Conservation (phyloP, 371 early-diverging fungal genomes). For the Umbelopsis sp. region DNA sequence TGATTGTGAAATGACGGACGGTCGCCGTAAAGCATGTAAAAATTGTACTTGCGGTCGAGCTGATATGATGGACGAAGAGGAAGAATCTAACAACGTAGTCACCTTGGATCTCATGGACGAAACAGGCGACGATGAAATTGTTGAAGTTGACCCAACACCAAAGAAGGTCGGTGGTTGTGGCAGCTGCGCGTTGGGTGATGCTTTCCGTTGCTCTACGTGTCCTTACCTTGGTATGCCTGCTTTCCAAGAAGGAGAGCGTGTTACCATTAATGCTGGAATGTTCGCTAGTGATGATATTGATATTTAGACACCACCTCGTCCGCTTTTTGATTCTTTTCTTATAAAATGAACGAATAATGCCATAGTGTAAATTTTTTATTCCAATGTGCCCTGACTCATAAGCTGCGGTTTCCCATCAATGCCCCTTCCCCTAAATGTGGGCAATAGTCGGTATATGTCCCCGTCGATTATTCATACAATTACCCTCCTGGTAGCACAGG, state of each 20-base stretch:
- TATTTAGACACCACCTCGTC: constrained; percentile 27
- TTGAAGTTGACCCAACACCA: constrained; percentile 62
- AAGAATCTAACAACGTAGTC: constrained; percentile 65
- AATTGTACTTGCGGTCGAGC: constrained; percentile 96
- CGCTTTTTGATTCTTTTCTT: not conserved
- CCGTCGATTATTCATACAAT: not conserved
- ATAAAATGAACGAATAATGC: not conserved
- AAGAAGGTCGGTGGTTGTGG: constrained; percentile 63
- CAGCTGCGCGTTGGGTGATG: constrained; percentile 98
- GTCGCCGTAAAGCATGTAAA: constrained; percentile 94
- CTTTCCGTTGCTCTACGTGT: constrained; percentile 98
- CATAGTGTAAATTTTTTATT: not conserved
- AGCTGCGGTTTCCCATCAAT: too few relatives aligned
- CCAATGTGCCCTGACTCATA: too few relatives aligned
- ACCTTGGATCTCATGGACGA: constrained; percentile 66
- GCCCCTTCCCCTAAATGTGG: not conserved
- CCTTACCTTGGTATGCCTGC: constrained; percentile 99
- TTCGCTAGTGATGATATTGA: constrained; percentile 59
- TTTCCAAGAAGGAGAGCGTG: constrained; percentile 96
- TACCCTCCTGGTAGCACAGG: not conserved
- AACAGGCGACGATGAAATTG: constrained; percentile 44
- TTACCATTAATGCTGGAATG: constrained; percentile 71
- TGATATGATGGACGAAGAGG: constrained; percentile 64
- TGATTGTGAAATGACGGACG: constrained; percentile 65
- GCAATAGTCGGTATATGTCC: not conserved